Evolutionary conservation across 2,329 filamentous ascomycete species (phyloP), one percentile per base, ranked within the genome.

Genomic region (Verticillium alfalfae): DNA sequence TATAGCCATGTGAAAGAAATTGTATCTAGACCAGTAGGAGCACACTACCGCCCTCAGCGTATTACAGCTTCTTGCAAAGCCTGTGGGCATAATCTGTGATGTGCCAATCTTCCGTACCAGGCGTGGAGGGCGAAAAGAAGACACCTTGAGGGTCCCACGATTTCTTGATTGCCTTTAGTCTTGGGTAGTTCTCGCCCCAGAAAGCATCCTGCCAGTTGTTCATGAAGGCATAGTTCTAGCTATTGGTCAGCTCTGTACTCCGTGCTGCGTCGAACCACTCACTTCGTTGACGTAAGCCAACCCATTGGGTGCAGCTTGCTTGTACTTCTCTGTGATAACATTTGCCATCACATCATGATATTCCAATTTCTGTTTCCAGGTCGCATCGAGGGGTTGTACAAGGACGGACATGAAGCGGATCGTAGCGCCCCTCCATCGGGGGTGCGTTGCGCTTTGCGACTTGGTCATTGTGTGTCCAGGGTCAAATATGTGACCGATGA

Each of bases 131-230:
- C 2, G 63, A 60, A 58, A 81, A 82, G 37, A 82, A 82, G 5
- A 86, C 62, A 2, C 69, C 67, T 1, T 71, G 61, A 0, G 78
- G 73, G 66, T 85, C 84, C 65, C 79, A 85, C 66, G 76, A 79
- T 39, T 72, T 67, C 76, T 87, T 87, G 26, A 85, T 72, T 0
- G 45, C 41, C n/a, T 74, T 62, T 12, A 84, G n/a, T n/a, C 16
- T 66, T 1, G 63, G 60, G 37, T 64, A 66, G 15, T 64, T 10
- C 1, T 59, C 56, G 7, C 63, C 64, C 63, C 63, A 65, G 34
- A 66, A 64, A 5, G 63, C 59, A 15, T 66, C 63, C 9, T 65
- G 63, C 63, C 63, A 64, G 22, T 65, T 59, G 26, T 63, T 61
- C 61, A 63, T 64, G 39, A 65, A 63, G 6, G 59, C 63, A 13